Conservation (phyloP, 164 flowering plant genomes). For the Stephania cephalantha region DNA sequence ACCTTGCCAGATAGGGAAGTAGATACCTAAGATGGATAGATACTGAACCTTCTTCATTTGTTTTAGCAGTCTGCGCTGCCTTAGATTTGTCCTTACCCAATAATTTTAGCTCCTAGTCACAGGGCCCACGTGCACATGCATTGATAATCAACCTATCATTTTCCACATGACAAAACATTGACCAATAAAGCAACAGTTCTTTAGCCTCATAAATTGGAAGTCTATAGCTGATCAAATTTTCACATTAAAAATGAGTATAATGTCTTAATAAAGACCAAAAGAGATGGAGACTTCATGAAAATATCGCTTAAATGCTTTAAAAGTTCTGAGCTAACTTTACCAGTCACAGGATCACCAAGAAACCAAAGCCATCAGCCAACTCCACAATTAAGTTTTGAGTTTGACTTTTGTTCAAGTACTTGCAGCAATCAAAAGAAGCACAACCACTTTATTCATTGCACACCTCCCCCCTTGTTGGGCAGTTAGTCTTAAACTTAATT, state of each 20-base stretch:
- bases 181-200: not conserved
- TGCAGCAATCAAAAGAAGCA: not conserved
- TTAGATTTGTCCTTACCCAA: not conserved
- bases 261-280: not conserved
- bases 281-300: constrained; percentile 1
- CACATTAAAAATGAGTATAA: not conserved
- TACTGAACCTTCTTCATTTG: not conserved
- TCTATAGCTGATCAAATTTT: not conserved
- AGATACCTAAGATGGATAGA: no score
- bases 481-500: not conserved
- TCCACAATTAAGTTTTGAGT: not conserved
- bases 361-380: constrained; percentile 2
- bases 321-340: not conserved
- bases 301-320: not conserved
- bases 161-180: not conserved
- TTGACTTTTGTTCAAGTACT: not conserved
- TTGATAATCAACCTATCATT: not conserved
- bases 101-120: not conserved
- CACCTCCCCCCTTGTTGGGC: constrained; percentile 2
- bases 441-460: not conserved
- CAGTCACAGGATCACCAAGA: constrained; percentile 4
- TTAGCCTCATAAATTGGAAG: not conserved
- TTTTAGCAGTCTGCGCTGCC: not conserved
- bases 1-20: no score
- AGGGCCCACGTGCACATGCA: not conserved